Evolutionary conservation across 176 grass and related monocot genomes (phyloP), one percentile per base, ranked within the genome.

Genomic region (Oryza coarctata): DNA sequence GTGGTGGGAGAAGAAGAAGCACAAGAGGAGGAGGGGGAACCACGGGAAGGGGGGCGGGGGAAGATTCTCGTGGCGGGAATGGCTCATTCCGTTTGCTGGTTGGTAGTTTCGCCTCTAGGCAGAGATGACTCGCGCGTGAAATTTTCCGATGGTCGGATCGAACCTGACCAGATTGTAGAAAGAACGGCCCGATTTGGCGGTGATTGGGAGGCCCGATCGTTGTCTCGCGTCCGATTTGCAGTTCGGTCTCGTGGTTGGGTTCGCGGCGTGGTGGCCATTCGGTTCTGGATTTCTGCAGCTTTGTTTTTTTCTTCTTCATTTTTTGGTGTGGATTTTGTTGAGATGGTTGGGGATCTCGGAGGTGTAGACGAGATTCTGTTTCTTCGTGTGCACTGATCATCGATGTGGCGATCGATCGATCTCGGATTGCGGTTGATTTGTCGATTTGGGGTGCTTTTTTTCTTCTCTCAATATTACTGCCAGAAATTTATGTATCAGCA

Each of bases 61-160:
- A 27, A 11, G 65, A 70, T 60, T 23, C 40, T 33, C 79, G 12
- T 31, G 63, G 4, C 22, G 63, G 60, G 29, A 72, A 88, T 83
- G 86, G 81, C 18, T 3, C 66, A 12, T 18, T 73, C 74, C 5
- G 6, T 58, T 12, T 49, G 40, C 52, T 4, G 86, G 86, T 88
- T 78, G 83, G 40, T 39, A 39, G 7, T n/a, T n/a, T 18, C 4
- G 8, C 15, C 47, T 52, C 47, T 52, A 52, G 47, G 18, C 63
- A 50, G 41, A 32, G 33, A 58, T 43, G 20, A 29, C 12, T 20
- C 32, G 17, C 58, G 4, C n/a, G n/a, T n/a, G n/a, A n/a, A 34
- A 66, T 35, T 78, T 34, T 18, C 18, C 55, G 31, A 28, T 39
- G 80, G 3, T 65, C 66, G 52, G 65, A 72, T 40, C 65, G 73